Evolutionary conservation across 1,284 basidiomycete species (phyloP), one percentile per base, ranked within the genome.

Genomic region (Serendipita sp.): DNA sequence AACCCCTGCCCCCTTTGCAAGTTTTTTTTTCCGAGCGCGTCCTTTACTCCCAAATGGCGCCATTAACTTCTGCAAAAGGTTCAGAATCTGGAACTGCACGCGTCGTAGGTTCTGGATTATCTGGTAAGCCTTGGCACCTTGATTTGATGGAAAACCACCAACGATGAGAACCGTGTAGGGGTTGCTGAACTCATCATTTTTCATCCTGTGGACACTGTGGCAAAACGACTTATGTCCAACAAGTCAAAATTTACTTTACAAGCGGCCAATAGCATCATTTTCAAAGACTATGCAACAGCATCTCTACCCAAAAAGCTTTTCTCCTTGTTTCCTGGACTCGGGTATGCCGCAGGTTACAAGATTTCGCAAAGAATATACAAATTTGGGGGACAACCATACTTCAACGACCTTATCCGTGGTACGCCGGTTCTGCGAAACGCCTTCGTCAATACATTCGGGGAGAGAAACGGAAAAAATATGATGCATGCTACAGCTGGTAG

Each of bases 281-380:
- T 99, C 82, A 83, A 87, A 61, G 87, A 94, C 63, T 79, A 89
- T 61, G 89, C 93, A 3, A 72, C 79, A 1, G 88, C 92, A 3
- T 75, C 88, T 3, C 62, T 88, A 3, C 73, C 75, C n/a, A 77
- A 77, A 60, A 93, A 91, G 73, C 81, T 95, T 70, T 67, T 97
- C 41, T 96, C 93, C 2, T 82, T 99, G 44, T 99, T 99, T 79
- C 95, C 96, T 32, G 95, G 95, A 67, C 84, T 99, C 2, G 96
- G 96, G 1, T 99, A 99, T 72, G 96, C 95, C 2, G 95, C 93
- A 35, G 93, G 93, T 0, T 99, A 99, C 85, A 99, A 99, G 75
- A 78, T 96, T 70, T 77, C 91, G 1, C 93, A 96, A 75, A 83
- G 92, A 61, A 83, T 95, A 70, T 96, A 96, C 85, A 99, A 98